Evolutionary conservation across 257 asterid genomes (phyloP), one percentile per base, ranked within the genome.

Genomic region (Petrea volubilis): DNA sequence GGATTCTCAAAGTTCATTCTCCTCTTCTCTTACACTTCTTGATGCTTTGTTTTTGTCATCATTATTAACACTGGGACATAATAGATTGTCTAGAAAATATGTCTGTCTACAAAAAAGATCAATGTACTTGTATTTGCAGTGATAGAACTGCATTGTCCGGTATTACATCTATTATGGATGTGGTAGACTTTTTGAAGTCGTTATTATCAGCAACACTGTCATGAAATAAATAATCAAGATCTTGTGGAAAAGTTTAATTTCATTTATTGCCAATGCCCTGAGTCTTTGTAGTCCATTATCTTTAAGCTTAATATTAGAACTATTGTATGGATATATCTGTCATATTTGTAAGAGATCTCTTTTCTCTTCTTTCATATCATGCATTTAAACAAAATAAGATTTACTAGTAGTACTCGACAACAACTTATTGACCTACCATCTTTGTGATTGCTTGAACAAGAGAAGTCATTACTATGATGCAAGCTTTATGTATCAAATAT

Each of bases 1-100:
- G 60, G 36, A 57, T 63, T 72, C 67, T 66, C 47, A 24, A 52
- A 60, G 65, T 78, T 62, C 62, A 13, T 56, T 70, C 67, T 60
- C 65, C 60, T 67, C 67, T 29, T 62, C 50, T 52, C 23, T 2
- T 46, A 24, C 50, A 52, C 63, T 43, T 65, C 34, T 53, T 70
- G 43, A 38, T 40, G 46, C 1, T 8, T 40, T 40, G 14, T 40
- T 8, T n/a, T 52, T 11, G 31, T 60, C 50, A 33, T 59, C 55
- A 59, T 8, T 71, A 31, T 71, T 44, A 27, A 29, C 5, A 58
- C 50, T 40, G 12, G 31, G 40, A 34, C 18, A n/a, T 3, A 55
- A 23, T 53, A 58, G 55, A 41, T 60, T 15, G 27, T 33, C 25
- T 38, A 38, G 25, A 71, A 17, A 47, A 73, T 49, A 24, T 62